Evolutionary conservation across 2,329 filamentous ascomycete genomes (phyloP), one percentile per base, ranked within the genome.

Genomic region (Volutella citrinella): DNA sequence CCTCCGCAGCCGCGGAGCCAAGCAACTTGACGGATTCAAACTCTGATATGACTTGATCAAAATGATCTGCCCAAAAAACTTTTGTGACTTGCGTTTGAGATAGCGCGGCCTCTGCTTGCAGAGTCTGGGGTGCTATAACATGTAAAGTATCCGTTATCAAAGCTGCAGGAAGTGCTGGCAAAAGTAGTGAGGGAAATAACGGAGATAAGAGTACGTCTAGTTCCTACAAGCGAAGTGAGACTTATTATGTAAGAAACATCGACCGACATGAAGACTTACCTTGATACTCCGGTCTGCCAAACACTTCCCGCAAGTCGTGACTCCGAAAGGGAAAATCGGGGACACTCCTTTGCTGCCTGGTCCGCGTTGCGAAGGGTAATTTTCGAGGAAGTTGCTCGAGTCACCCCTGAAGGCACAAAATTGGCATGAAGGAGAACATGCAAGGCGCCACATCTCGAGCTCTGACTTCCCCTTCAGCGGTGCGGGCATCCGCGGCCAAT

Each of bases 391-490:
- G 8, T 19, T 27, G 24, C 38, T 35, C 25, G 28, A 21, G 13
- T 42, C 39, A 43, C 54, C 57, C 30, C 45, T 49, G 42, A 68
- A 76, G 34, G 63, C 65, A 60, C 87, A 93, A 46, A 81, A 78
- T 52, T 90, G 80, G 58, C 87, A 94, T 34, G 55, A 61, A 19
- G 55, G 65, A 29, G 76, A 74, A 57, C 78, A 80, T 21, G 79
- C 69, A 31, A 93, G 65, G 51, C 75, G 76, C 76, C 87, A 88
- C 84, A 90, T 90, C 25, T 82, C 76, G 45, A 86, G 66, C 59
- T 93, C 87, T 25, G 76, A 76, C 54, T 74, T 76, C 38, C 70
- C 73, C 32, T 67, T 64, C 30, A 91, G 68, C 18, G 86, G 86
- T 36, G 72, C 70, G 28, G 87, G 87, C 66, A 89, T 78, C 46